A percentile compares a stretch with the other conserved stretches of the same genome.
Conservation (phyloP, 163 green algal species). For the Coccomyxa subellipsoidea region DNA sequence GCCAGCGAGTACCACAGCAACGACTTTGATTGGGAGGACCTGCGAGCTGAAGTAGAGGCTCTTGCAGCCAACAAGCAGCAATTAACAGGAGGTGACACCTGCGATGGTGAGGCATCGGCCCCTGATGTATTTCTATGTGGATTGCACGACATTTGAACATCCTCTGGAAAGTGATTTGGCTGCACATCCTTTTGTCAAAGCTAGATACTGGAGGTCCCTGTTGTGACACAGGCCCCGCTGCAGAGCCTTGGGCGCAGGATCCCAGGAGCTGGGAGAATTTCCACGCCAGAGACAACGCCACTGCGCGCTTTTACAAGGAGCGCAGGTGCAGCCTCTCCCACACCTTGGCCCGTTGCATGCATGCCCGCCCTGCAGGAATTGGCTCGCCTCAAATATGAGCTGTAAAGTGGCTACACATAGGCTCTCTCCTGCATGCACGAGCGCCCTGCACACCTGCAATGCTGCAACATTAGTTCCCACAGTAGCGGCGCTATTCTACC, state of each 20-base stretch:
- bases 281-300: constrained; percentile 40
- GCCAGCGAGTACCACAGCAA: constrained; percentile 49
- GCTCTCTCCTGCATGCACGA: too few relatives aligned
- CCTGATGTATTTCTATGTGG: background rate
- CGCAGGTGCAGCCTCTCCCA: constrained; percentile 23
- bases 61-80: background rate
- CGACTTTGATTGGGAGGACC: constrained; percentile 55
- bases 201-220: background rate
- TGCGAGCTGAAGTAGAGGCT: constrained; percentile 1
- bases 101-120: background rate
- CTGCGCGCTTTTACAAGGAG: constrained; percentile 67
- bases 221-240: background rate
- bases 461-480: too few relatives aligned
- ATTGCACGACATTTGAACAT: background rate
- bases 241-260: background rate
- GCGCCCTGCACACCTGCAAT: too few relatives aligned
- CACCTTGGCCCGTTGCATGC: too few relatives aligned
- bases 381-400: too few relatives aligned
- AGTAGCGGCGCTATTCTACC: too few relatives aligned
- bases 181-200: background rate
- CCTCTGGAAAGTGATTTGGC: background rate
- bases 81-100: background rate
- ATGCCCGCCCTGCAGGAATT: too few relatives aligned
- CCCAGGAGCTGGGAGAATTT: background rate
- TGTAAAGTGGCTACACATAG: too few relatives aligned